These are phyloP conservation scores for Phytophthora macrochlamydospora DNA, from an alignment of 352 stramenopile genomes.

Conservation along the genomic window DNA sequence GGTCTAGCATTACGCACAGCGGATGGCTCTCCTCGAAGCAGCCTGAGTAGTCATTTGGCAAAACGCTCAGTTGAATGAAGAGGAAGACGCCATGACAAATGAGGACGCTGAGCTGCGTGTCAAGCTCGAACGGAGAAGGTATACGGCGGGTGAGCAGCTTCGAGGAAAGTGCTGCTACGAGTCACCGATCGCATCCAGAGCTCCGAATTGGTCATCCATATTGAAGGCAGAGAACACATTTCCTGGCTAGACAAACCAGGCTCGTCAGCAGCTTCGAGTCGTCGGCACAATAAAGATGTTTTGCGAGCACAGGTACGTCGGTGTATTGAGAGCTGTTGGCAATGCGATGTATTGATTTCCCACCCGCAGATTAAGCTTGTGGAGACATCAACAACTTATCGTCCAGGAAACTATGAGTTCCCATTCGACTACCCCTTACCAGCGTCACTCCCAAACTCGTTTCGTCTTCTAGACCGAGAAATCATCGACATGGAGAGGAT, in stretches of 20 bases:
- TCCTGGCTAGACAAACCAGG: conserved; percentile 17
- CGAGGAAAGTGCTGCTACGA: conserved; percentile 6
- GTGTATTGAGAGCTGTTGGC: background rate
- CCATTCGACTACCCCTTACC: conserved; percentile 13
- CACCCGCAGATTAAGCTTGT: conserved; percentile 6
- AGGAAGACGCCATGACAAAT: background rate
- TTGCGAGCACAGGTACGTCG: conserved; percentile 1
- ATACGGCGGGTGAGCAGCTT: conserved; percentile 11
- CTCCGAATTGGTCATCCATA: conserved; percentile 15
- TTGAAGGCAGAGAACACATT: conserved; percentile 19
- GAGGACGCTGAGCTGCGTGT: background rate
- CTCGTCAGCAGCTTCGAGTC: background rate
- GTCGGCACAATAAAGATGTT: conserved; percentile 10
- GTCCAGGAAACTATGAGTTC: conserved; percentile 12
- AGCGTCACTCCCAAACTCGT: conserved; percentile 15
- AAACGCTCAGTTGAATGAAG: background rate
- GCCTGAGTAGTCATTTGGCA: background rate
- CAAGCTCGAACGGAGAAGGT: conserved; percentile 6
- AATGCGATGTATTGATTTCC: too few species aligned
- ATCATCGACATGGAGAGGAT: conserved; percentile 16
- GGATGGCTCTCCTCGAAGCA: too few species aligned
- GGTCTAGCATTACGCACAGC: too few species aligned
- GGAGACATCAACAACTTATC: background rate
- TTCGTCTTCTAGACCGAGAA: conserved; percentile 5
- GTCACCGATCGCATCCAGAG: conserved; percentile 4